These are phyloP conservation scores for Acanthamoeba healyi DNA, from an alignment of 208 protist genomes.

Conservation along the genomic window DNA sequence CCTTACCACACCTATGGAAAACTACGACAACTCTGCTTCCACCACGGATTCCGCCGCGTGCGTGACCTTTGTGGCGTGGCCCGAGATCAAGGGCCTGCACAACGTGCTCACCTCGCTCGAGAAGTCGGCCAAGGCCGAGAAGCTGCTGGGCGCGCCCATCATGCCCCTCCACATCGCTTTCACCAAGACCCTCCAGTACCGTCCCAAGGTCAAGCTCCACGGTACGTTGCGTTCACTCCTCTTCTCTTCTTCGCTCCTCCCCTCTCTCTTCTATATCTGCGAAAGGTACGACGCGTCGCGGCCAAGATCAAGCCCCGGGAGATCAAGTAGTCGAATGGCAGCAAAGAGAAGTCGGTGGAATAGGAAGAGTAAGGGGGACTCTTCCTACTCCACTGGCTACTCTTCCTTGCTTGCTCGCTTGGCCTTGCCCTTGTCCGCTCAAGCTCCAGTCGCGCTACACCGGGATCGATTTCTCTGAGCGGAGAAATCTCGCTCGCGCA, in stretches of 20 bases:
- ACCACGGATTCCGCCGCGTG: no score
- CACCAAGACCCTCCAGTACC: constrained; percentile 25
- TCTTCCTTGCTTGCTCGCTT: not conserved
- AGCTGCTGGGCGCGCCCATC: constrained; percentile 5
- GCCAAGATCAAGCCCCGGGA: not conserved
- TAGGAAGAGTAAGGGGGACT: constrained; percentile 68
- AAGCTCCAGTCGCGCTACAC: not conserved
- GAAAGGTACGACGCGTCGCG: not conserved
- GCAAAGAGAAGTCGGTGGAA: constrained; percentile 53
- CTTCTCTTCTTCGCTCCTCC: not conserved
- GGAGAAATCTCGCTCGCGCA: not conserved
- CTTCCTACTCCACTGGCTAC: constrained; percentile 57
- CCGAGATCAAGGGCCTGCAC: constrained; percentile 53
- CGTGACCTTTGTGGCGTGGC: constrained; percentile 12
- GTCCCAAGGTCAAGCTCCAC: constrained; percentile 66
- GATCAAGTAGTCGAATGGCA: not conserved
- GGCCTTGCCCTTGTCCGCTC: not conserved
- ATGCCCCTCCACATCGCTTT: not conserved
- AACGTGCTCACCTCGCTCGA: constrained; percentile 41
- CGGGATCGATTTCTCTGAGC: not conserved
- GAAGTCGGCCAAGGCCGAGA: not conserved
- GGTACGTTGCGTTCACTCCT: not conserved
- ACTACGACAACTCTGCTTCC: not conserved
- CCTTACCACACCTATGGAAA: not conserved
- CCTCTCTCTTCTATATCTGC: not conserved